Evolutionary conservation across 768 basidiomycete species (phyloP), one percentile per base, ranked within the genome.

Genomic region (Suillus discolor): DNA sequence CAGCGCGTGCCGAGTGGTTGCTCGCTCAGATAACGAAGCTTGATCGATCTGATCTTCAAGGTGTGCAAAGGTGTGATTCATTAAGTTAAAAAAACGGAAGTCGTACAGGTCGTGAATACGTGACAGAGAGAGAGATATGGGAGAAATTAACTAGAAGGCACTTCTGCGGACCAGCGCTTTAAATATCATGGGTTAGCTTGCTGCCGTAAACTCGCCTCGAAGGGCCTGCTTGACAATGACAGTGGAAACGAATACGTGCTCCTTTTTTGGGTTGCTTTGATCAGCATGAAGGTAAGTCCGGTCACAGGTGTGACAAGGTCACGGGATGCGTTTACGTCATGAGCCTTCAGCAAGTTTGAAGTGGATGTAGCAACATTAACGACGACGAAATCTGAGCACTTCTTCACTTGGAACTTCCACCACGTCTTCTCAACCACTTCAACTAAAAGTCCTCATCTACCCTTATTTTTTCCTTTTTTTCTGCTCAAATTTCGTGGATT

Each of bases 391-490:
- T 68, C 57, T n/a, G 36, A 62, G 74, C 73, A 67, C 68, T 68
- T 68, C 76, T 76, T 76, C 61, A 67, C 76, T 65, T 62, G 76
- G 75, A 78, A 76, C 75, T 69, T 78, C 71, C 75, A 76, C 39
- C 77, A 78, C 60, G 68, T 23, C 55, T 18, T 64, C 41, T 68
- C 45, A 66, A 70, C 57, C 61, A 62, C 45, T 63, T 42, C 70
- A 34, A 23, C 62, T 8, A 64, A 68, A 65, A 28, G 12, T 9
- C 45, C n/a, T 18, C 34, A 49, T 36, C 45, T 36, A 23, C 0
- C 15, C 49, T 53, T 45, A 57, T 66, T 67, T 68, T 70, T 65
- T 54, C 45, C n/a, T 47, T 9, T 38, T 51, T 55, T 67, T 66
- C 62, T 69, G 55, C 53, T 53, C 57, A 53, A 20, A 15, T 60